Evolutionary conservation across 805 yeast genomes (phyloP), one percentile per base, ranked within the genome.

Genomic region (Naumovozyma dairenensis): DNA sequence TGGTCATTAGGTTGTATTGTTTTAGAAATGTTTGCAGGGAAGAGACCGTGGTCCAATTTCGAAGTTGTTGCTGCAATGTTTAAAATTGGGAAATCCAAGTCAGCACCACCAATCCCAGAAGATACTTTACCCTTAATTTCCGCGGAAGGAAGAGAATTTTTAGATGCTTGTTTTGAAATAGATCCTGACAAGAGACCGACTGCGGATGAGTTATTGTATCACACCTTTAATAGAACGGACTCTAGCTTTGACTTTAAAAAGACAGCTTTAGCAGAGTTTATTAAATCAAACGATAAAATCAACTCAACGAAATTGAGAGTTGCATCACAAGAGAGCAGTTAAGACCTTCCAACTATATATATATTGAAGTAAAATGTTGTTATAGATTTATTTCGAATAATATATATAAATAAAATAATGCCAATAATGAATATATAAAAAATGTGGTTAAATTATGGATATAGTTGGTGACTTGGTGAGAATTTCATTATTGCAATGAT

Each of bases 1-100:
- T 92, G 99, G 99, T 87, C 97, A 1, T 59, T 89, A 16, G 99
- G 99, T 1, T 92, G 99, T 64, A 96, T 92, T 29, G 93, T 92
- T 17, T 57, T 92, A 33, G 98, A 92, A 57, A 92, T 92, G 97
- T 86, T 82, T 67, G 96, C 96, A 0, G 98, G 97, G 2, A 74
- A 86, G 45, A 66, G 98, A 37, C 98, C 98, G 1, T 92, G 99
- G 99, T 83, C 94, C 1, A 85, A 92, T 40, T 78, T 82, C 44
- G 97, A 89, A 29, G 94, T 89, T 12, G 83, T 87, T 16, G 92
- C 95, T 29, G 98, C 96, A 3, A 83, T 92, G 70, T 80, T 83
- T 57, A 83, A 86, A 60, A 67, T 69, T 31, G 97, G 97, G 4
- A 80, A 80, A 39, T 74, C 86, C 19, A 80, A 84, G 50, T 69